phyloP scores from a whole-genome alignment of 1,284 basidiomycete species.

The Crepidotus sp. region DNA sequence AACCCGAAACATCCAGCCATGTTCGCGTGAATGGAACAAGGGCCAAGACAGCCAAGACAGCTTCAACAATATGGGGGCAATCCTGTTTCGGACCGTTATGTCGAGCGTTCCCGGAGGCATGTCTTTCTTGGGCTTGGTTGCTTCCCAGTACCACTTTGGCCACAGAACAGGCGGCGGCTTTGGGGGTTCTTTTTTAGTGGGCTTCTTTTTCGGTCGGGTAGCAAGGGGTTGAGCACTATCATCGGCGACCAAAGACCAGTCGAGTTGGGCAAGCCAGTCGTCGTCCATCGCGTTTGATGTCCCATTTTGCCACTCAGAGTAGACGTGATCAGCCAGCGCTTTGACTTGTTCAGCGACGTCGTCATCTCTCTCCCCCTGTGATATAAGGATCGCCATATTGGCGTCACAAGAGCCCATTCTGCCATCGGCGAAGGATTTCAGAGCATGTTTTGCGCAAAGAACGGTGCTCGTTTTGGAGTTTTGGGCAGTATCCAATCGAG shows the following conservation, averaged over 20 bases:
- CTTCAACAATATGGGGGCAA: conserved; percentile 80
- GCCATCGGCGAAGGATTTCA: conserved; percentile 24
- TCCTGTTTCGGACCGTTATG: conserved; percentile 77
- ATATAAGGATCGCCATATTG: conserved; percentile 22
- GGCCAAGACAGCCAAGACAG: conserved; percentile 88
- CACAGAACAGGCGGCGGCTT: conserved; percentile 46
- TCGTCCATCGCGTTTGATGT: conserved; percentile 18
- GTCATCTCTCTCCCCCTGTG: conserved; percentile 9
- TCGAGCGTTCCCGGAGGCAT: conserved; percentile 65
- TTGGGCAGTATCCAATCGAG: conserved; percentile 21
- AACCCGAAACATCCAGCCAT: conserved; percentile 90
- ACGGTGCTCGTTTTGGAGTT: conserved; percentile 24
- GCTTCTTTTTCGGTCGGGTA: conserved; percentile 10
- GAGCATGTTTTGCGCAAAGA: conserved; percentile 26
- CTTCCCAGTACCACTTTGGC: conserved; percentile 98
- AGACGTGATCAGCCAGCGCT: conserved; percentile 7
- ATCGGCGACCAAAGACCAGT: conserved; percentile 33
- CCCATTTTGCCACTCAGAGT: conserved; percentile 6
- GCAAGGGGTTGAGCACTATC: conserved; percentile 1
- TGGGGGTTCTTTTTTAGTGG: conserved; percentile 24
- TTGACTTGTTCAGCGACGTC: conserved; percentile 20
- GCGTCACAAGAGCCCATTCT: conserved; percentile 23
- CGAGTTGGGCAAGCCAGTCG: conserved; percentile 47
- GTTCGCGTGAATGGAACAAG: conserved; percentile 77
- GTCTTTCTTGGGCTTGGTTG: conserved; percentile 63